Evolutionary conservation across 768 basidiomycete species (phyloP), one percentile per base, ranked within the genome.

Genomic region (Dacryopinax primogenitus): DNA sequence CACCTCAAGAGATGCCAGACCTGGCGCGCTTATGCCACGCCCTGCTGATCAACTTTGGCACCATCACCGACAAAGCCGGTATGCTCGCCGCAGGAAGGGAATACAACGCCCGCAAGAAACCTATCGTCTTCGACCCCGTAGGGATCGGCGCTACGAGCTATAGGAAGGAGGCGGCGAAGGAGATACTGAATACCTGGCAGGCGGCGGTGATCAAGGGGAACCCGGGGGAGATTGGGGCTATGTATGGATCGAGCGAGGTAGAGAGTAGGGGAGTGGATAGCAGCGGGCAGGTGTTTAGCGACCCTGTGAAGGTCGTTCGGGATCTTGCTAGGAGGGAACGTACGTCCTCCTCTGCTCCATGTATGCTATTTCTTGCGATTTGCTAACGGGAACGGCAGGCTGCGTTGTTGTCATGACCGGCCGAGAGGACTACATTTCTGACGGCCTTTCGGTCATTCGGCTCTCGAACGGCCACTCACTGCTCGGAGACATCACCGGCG

Each of bases 141-240:
- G 94, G 90, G 21, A 81, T 92, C 0, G 93, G 93, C 4, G 92
- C 94, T 0, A 89, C 88, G 1, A 68, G 74, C 2, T 89, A 83
- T 73, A 81, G 93, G 61, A 84, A 84, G 68, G 76, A 78, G 11
- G 80, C 79, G 1, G 85, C 87, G 1, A 78, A 79, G 63, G 90
- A 84, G 64, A 78, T 95, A 13, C 75, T 95, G 21, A 77, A 86
- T 66, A 75, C 77, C 26, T 95, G 88, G 84, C 92, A 94, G 74
- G 84, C 87, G 12, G 86, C 87, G 18, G 88, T 95, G 23, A 93
- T 97, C 75, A 97, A 97, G 75, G 93, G 93, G 2, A 96, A 97
- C 71, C 88, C 91, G 0, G 90, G 83, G 16, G 94, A 97, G 76
- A 84, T 97, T 23, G 91, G 86, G 0, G 82, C 87, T 0, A 73